These are phyloP conservation scores for Sporobolus alterniflorus DNA, from an alignment of 202 grass and related monocot genomes.

Conservation along the genomic window DNA sequence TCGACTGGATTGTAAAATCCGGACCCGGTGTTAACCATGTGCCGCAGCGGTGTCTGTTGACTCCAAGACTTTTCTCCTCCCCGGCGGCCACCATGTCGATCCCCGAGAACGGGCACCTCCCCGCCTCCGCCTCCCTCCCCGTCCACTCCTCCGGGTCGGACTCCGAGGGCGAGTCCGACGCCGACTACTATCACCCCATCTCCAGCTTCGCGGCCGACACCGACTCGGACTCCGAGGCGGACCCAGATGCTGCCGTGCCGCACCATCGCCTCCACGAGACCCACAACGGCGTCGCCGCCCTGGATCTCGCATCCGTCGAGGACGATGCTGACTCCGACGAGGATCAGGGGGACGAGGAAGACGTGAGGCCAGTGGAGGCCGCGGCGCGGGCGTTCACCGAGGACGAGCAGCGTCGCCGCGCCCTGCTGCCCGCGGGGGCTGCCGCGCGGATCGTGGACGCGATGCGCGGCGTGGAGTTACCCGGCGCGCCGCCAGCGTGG, in stretches of 20 bases:
- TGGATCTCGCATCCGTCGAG: conserved; percentile 42
- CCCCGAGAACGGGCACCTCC: conserved; percentile 50
- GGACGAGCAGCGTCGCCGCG: conserved; percentile 44
- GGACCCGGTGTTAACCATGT: too few species aligned
- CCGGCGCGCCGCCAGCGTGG: conserved; percentile 48
- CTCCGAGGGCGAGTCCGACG: conserved; percentile 26
- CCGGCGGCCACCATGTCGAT: conserved; percentile 46
- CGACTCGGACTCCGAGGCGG: conserved; percentile 33
- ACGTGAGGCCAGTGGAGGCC: background rate
- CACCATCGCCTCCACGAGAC: conserved; percentile 24
- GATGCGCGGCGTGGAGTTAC: conserved; percentile 57
- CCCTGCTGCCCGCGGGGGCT: conserved; percentile 40
- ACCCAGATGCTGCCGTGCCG: conserved; percentile 24
- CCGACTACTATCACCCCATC: conserved; percentile 50
- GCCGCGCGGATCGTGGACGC: conserved; percentile 49
- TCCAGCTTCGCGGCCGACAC: conserved; percentile 21
- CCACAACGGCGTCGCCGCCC: conserved; percentile 42
- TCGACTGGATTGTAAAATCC: too few species aligned
- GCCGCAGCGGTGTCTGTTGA: too few species aligned
- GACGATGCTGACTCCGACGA: background rate
- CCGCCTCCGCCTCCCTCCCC: conserved; percentile 22
- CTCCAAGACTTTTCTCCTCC: background rate
- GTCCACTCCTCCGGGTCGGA: conserved; percentile 47
- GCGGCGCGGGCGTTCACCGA: conserved; percentile 25
- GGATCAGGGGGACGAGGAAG: conserved; percentile 17